Conservation (phyloP, 331 rosid species). For the Acacia concinna region DNA sequence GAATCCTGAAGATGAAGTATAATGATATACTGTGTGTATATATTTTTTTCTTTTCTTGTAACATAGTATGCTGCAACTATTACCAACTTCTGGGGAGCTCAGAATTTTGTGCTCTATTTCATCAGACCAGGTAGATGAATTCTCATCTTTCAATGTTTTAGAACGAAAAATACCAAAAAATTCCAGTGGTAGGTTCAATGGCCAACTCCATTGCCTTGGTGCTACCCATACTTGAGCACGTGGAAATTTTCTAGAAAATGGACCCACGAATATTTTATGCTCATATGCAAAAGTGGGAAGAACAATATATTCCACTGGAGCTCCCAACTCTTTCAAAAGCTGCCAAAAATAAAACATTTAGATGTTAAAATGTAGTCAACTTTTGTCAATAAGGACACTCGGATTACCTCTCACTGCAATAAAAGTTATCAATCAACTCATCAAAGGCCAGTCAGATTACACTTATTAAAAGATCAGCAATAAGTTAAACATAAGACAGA, state of each 20-base stretch:
- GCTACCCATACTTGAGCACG: conserved; percentile 93
- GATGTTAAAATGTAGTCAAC: conserved; percentile 26
- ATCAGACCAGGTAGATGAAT: conserved; percentile 70
- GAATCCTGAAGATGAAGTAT: conserved; percentile 8
- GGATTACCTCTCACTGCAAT: conserved; percentile 2
- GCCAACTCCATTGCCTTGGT: conserved; percentile 99
- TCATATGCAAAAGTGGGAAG: conserved; percentile 96
- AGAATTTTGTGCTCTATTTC: conserved; percentile 88
- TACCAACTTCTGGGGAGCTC: conserved; percentile 99
- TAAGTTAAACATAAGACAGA: neutral
- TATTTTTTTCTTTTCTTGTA: neutral
- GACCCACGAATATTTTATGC: conserved; percentile 94
- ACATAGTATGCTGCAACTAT: conserved; percentile 21
- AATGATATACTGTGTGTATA: conserved; percentile 4
- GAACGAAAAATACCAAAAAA: conserved; percentile 88
- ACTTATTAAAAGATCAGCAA: neutral
- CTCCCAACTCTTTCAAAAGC: conserved; percentile 84
- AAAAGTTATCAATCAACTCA: conserved; percentile 4
- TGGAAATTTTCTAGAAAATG: conserved; percentile 91
- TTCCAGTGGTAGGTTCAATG: conserved; percentile 84
- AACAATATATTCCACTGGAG: conserved; percentile 85
- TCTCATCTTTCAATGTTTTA: conserved; percentile 67
- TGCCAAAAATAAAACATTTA: conserved; percentile 36
- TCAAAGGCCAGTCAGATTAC: neutral
- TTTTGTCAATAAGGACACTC: neutral